These are phyloP conservation scores for Isoetes taiwanensis DNA, from an alignment of 75 land plant genomes.

Conservation along the genomic window DNA sequence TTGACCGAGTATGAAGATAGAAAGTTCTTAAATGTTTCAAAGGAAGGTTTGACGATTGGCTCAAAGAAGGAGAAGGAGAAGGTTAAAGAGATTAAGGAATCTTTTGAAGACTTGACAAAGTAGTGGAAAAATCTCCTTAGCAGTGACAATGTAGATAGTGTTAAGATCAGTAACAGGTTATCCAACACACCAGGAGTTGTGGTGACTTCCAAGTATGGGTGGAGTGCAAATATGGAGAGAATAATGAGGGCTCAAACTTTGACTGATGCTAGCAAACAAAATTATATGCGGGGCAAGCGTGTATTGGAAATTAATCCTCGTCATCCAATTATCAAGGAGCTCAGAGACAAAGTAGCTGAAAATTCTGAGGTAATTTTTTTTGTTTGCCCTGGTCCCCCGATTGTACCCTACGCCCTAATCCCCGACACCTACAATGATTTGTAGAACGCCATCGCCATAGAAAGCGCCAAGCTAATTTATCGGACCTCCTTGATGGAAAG, in stretches of 20 bases:
- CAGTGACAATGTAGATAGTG: conserved; percentile 73
- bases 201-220: conserved; percentile 91
- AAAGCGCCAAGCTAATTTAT: conserved; percentile 72
- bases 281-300: conserved; percentile 89
- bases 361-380: conserved; percentile 44
- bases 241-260: conserved; percentile 91
- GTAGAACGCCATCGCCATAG: conserved; percentile 58
- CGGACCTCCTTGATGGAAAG: conserved; percentile 94
- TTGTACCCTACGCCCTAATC: too few species aligned
- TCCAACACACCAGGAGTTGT: conserved; percentile 88
- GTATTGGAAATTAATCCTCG: conserved; percentile 95
- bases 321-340: conserved; percentile 91
- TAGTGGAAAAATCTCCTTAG: conserved; percentile 91
- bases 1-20: conserved; percentile 96
- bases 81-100: conserved; percentile 64
- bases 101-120: conserved; percentile 75
- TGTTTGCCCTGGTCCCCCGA: background rate
- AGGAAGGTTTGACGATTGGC: conserved; percentile 86
- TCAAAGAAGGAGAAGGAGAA: conserved; percentile 52
- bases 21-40: conserved; percentile 94
- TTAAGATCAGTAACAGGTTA: conserved; percentile 77
- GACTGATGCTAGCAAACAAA: conserved; percentile 65
- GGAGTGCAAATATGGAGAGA: conserved; percentile 99
- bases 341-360: conserved; percentile 46
- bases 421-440: too few species aligned